phyloP scores from a whole-genome alignment of 2,329 filamentous ascomycete genomes.

The Dothidotthia symphoricarpi region DNA sequence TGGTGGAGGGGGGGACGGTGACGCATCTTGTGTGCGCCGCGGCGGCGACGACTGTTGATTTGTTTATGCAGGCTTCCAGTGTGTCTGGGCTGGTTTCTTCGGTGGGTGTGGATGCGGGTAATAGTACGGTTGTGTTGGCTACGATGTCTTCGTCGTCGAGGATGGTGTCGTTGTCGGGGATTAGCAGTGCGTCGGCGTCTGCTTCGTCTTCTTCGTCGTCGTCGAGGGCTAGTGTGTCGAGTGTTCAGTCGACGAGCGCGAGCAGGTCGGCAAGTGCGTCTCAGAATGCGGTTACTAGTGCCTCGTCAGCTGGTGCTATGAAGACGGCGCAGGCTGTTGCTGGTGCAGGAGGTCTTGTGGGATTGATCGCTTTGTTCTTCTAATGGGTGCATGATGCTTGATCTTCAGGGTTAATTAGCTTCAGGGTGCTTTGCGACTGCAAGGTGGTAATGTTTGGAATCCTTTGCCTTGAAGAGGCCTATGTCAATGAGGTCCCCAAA shows the following conservation, averaged over 20 bases:
- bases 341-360: slow-evolving; percentile 5
- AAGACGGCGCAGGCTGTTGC: slow-evolving; percentile 3
- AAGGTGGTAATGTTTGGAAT: no score
- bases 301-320: slow-evolving; percentile 4
- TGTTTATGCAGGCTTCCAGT: not conserved
- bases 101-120: not conserved
- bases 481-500: no score
- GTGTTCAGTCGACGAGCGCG: not conserved
- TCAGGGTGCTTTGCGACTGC: no score
- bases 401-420: no score
- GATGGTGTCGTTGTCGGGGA: not conserved
- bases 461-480: no score
- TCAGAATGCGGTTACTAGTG: not conserved
- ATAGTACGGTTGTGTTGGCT: not conserved
- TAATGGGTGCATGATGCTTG: not conserved
- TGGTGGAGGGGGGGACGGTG: slow-evolving; percentile 3
- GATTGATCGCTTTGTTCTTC: slow-evolving; percentile 2
- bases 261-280: slow-evolving; percentile 1
- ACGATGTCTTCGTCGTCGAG: not conserved
- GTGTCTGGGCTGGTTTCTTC: not conserved
- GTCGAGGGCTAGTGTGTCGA: not conserved
- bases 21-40: slow-evolving; percentile 15
- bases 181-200: not conserved
- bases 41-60: slow-evolving; percentile 4
- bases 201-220: not conserved